These are phyloP conservation scores for Pyrenophora graminea DNA, from an alignment of 2,329 filamentous ascomycete species.

Conservation along the genomic window DNA sequence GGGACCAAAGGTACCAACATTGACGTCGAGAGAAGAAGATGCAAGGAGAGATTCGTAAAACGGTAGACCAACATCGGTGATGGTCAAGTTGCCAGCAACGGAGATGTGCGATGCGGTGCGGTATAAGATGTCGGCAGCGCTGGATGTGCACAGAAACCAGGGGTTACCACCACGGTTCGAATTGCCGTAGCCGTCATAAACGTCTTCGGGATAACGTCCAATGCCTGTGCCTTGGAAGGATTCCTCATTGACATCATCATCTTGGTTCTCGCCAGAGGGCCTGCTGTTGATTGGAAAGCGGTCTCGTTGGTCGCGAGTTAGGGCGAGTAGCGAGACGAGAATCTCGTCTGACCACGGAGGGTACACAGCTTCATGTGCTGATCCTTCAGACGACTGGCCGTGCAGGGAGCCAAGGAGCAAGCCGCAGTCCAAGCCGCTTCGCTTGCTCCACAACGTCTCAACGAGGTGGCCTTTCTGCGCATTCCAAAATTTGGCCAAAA, in stretches of 20 bases:
- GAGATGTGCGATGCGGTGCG: constrained; percentile 40
- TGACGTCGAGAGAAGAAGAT: constrained; percentile 25
- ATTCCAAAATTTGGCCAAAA: constrained; percentile 47
- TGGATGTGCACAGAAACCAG: constrained; percentile 51
- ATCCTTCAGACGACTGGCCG: constrained; percentile 26
- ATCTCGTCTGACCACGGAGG: constrained; percentile 46
- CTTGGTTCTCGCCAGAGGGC: constrained; percentile 13
- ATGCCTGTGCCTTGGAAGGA: constrained; percentile 43
- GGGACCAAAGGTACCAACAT: constrained; percentile 31
- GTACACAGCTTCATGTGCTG: constrained; percentile 29
- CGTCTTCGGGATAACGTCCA: constrained; percentile 52
- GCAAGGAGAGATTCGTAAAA: constrained; percentile 47
- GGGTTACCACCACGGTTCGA: constrained; percentile 43
- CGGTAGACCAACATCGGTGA: constrained; percentile 36
- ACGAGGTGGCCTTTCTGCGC: constrained; percentile 43
- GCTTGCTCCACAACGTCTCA: constrained; percentile 40
- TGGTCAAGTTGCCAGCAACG: constrained; percentile 32
- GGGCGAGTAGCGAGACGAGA: constrained; percentile 42
- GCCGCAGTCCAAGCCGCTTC: constrained; percentile 46
- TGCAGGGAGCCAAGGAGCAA: constrained; percentile 47
- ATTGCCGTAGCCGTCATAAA: constrained; percentile 46
- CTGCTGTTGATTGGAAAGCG: constrained; percentile 48
- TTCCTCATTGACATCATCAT: constrained; percentile 10
- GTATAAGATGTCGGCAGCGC: constrained; percentile 49
- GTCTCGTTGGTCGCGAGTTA: constrained; percentile 40